These are phyloP conservation scores for Lolium rigidum DNA, from an alignment of 176 grass and related monocot species.

Conservation along the genomic window DNA sequence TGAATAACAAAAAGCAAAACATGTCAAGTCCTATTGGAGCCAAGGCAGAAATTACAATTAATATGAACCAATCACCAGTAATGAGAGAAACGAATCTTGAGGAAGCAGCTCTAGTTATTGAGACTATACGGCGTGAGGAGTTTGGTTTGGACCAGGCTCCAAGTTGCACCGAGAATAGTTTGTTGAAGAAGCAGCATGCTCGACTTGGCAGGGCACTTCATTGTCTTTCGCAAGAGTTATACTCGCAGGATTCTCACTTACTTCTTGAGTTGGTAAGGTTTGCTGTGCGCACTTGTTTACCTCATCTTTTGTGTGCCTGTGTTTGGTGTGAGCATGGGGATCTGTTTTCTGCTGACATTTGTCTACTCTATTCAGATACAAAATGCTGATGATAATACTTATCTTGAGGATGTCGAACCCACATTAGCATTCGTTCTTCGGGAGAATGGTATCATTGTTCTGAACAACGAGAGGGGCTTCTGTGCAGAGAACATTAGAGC, in stretches of 20 bases:
- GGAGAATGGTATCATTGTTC: constrained; percentile 78
- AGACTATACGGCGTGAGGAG: constrained; percentile 88
- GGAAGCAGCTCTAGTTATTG: constrained; percentile 68
- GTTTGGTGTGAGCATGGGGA: not conserved
- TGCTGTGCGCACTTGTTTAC: constrained; percentile 7
- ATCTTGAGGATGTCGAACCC: constrained; percentile 74
- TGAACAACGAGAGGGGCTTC: constrained; percentile 93
- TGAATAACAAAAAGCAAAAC: constrained; percentile 40
- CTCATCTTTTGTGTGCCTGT: constrained; percentile 31
- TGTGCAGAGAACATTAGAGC: constrained; percentile 90
- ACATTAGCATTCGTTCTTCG: constrained; percentile 93
- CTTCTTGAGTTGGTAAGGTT: constrained; percentile 53
- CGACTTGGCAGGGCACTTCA: constrained; percentile 98
- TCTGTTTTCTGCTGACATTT: constrained; percentile 44
- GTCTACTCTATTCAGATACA: constrained; percentile 71
- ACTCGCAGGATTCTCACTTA: constrained; percentile 97
- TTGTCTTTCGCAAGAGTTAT: constrained; percentile 94
- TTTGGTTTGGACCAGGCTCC: constrained; percentile 88
- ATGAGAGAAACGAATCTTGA: constrained; percentile 46
- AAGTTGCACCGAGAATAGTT: constrained; percentile 60
- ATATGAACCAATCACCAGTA: constrained; percentile 29
- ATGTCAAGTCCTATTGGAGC: constrained; percentile 24
- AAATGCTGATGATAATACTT: constrained; percentile 97
- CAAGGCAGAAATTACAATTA: constrained; percentile 32
- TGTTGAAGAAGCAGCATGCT: constrained; percentile 96